Conservation (phyloP, 192 early-diverging fungal species). For the Coemansia sp. region DNA sequence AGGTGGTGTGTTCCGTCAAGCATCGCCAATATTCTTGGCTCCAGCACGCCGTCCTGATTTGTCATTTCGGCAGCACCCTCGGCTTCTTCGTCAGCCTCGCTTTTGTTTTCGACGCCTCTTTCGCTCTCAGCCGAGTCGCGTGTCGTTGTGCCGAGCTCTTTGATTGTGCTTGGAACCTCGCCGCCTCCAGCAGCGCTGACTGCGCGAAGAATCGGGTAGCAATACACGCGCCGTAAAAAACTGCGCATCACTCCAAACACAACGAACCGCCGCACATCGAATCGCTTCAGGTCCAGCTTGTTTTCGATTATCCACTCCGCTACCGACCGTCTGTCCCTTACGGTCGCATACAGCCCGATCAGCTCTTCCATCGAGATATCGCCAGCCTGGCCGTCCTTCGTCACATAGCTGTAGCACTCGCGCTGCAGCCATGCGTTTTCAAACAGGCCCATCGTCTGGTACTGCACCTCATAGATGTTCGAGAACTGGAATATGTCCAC, state of each 20-base stretch:
- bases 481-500: constrained; percentile 95
- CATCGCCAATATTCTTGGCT: constrained; percentile 10
- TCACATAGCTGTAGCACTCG: constrained; percentile 81
- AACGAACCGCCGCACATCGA: constrained; percentile 89
- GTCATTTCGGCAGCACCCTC: not conserved
- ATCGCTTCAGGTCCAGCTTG: constrained; percentile 62
- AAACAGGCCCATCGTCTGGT: constrained; percentile 58
- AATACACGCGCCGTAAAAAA: constrained; percentile 85
- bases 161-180: not conserved
- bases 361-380: constrained; percentile 69
- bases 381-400: constrained; percentile 37
- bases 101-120: not conserved
- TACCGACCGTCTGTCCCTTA: constrained; percentile 78
- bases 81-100: not conserved
- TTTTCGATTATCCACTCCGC: constrained; percentile 88
- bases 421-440: constrained; percentile 64
- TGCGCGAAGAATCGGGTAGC: constrained; percentile 70
- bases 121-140: not conserved
- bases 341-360: constrained; percentile 75
- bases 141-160: not conserved
- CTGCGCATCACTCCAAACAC: constrained; percentile 88
- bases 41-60: constrained; percentile 7
- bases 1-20: constrained; percentile 50
- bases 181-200: not conserved
- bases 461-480: constrained; percentile 75